These are phyloP conservation scores for Tetrapisispora iriomotensis DNA, from an alignment of 805 yeast species.

Conservation along the genomic window DNA sequence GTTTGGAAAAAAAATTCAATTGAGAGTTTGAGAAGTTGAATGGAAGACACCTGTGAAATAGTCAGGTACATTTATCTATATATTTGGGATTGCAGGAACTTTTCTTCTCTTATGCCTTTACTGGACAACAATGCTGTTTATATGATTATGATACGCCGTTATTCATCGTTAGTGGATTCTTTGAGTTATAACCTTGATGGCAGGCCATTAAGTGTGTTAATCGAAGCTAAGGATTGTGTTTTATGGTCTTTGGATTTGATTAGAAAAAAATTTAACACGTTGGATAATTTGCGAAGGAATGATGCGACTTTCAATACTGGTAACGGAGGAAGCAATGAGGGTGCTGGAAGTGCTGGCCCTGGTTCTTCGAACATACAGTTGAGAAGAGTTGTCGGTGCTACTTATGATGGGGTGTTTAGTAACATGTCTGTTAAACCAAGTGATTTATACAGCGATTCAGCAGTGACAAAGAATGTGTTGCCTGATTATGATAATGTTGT, in stretches of 20 bases:
- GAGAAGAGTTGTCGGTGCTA: conserved; percentile 14
- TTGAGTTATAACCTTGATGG: background rate
- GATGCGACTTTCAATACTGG: background rate
- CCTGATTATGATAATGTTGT: conserved; percentile 95
- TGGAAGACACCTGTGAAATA: too few relatives aligned
- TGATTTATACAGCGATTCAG: conserved; percentile 14
- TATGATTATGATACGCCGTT: background rate
- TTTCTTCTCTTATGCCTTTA: background rate
- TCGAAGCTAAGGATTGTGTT: background rate
- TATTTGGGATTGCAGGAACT: too few relatives aligned
- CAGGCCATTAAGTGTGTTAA: background rate
- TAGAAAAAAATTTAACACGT: background rate
- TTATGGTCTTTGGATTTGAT: background rate
- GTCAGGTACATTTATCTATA: too few relatives aligned
- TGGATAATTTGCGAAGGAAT: background rate
- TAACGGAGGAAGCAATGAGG: too few relatives aligned
- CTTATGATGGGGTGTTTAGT: conserved; percentile 81
- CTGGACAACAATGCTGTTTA: background rate
- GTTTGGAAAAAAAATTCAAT: too few relatives aligned
- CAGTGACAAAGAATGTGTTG: conserved; percentile 42
- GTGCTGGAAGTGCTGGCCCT: too few relatives aligned
- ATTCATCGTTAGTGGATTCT: background rate
- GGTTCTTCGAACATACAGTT: too few relatives aligned
- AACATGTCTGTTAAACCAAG: conserved; percentile 89
- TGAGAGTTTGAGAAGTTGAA: too few relatives aligned